Conservation (phyloP, 1,139 yeast genomes). For the Meyerozyma sp. region DNA sequence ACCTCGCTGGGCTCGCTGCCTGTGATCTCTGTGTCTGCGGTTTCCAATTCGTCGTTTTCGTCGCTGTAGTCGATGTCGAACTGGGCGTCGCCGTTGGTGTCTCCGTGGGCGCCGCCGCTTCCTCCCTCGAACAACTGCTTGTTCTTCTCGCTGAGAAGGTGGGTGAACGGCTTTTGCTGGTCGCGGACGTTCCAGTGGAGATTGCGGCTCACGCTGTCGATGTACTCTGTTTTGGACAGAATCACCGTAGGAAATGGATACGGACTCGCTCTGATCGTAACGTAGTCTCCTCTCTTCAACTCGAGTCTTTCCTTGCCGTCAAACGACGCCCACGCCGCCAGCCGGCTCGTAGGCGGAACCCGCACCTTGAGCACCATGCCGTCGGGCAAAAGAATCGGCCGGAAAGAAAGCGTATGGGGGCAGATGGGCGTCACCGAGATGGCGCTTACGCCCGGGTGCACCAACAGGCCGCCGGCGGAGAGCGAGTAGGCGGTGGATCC, state of each 20-base stretch:
- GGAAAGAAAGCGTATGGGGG: conserved; percentile 83
- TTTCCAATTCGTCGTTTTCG: background rate
- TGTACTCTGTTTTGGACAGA: conserved; percentile 69
- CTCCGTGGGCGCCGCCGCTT: background rate
- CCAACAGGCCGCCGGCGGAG: conserved; percentile 87
- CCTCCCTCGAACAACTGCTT: conserved; percentile 25
- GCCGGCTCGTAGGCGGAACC: conserved; percentile 63
- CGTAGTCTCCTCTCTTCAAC: conserved; percentile 66
- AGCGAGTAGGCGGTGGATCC: conserved; percentile 90
- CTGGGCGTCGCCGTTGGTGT: background rate
- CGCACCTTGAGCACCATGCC: conserved; percentile 74
- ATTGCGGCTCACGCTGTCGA: conserved; percentile 77
- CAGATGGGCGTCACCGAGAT: conserved; percentile 88
- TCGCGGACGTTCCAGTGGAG: conserved; percentile 85
- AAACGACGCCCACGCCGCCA: conserved; percentile 88
- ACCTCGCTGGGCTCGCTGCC: background rate
- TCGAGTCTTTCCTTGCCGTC: conserved; percentile 81
- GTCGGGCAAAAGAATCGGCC: conserved; percentile 84
- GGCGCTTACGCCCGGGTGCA: conserved; percentile 86
- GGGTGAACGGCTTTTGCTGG: conserved; percentile 69
- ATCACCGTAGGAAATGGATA: conserved; percentile 85
- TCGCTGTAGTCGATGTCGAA: conserved; percentile 2
- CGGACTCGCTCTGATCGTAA: conserved; percentile 71
- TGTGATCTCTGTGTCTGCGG: background rate
- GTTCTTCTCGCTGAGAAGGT: conserved; percentile 44